phyloP scores from a whole-genome alignment of 2,329 filamentous ascomycete species.

The Hypoxylon sp. region DNA sequence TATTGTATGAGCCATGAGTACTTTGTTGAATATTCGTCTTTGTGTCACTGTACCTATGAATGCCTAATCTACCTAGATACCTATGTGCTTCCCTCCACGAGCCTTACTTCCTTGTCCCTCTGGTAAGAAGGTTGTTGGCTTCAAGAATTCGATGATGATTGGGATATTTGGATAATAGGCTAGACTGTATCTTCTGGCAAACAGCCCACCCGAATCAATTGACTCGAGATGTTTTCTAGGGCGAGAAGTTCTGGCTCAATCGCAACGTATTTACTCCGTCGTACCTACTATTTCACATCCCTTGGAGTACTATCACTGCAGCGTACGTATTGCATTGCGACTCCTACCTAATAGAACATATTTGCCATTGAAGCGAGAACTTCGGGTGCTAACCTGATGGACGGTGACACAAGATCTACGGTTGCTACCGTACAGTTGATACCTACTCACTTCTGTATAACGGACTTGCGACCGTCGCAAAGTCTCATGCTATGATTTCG shows the following conservation, averaged over 20 bases:
- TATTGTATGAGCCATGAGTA: not conserved
- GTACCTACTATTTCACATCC: not conserved
- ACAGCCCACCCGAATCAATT: not conserved
- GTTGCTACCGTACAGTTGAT: not conserved
- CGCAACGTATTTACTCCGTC: not conserved
- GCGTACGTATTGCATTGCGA: not conserved
- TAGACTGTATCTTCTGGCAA: not conserved
- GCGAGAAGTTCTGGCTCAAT: not conserved
- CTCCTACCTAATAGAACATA: not conserved
- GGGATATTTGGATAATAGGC: not conserved
- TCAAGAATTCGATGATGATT: not conserved
- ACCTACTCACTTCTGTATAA: not conserved
- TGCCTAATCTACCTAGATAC: too few relatives aligned
- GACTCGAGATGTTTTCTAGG: not conserved
- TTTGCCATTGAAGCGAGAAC: not conserved
- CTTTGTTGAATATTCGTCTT: not conserved
- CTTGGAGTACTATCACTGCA: not conserved
- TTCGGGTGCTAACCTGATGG: slow-evolving; percentile 1
- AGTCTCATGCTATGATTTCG: not conserved
- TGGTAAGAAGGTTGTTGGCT: not conserved
- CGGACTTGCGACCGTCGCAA: not conserved
- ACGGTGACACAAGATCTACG: not conserved
- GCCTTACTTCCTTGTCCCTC: not conserved
- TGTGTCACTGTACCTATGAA: not conserved
- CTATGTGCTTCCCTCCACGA: not conserved